phyloP scores from a whole-genome alignment of 2,329 filamentous ascomycete genomes.

The Sclerotinia sclerotiorum region DNA sequence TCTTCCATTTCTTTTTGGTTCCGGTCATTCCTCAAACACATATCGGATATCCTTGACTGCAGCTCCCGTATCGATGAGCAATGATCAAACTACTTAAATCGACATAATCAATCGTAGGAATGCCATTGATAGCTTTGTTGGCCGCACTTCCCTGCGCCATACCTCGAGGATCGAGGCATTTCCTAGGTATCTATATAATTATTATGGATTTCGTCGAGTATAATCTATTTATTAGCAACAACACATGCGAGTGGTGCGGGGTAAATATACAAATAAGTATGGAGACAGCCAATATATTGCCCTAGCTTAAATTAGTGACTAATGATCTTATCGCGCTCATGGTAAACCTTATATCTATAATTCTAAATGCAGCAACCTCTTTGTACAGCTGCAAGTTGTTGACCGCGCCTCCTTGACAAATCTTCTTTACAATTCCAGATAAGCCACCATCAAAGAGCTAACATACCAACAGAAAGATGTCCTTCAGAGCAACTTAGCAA shows the following conservation, averaged over 20 bases:
- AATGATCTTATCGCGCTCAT: no score
- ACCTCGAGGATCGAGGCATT: conserved; percentile 12
- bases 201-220: background rate
- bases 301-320: background rate
- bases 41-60: conserved; percentile 40
- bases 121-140: conserved; percentile 40
- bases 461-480: background rate
- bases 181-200: background rate
- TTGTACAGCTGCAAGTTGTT: background rate
- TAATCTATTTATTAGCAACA: background rate
- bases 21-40: conserved; percentile 38
- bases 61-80: conserved; percentile 39
- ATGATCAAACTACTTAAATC: conserved; percentile 40
- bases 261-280: background rate
- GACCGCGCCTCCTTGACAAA: background rate
- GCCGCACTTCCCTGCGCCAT: conserved; percentile 33
- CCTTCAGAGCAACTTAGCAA: background rate
- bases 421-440: background rate
- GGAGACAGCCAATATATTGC: background rate
- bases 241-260: background rate
- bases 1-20: conserved; percentile 33
- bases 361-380: background rate
- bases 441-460: background rate
- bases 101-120: conserved; percentile 41
- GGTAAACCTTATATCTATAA: no score